Percentiles rank a stretch among this genome's conserved stretches.
These are phyloP conservation scores for Fusarium setosum DNA, from an alignment of 2,329 filamentous ascomycete species.

Conservation along the genomic window DNA sequence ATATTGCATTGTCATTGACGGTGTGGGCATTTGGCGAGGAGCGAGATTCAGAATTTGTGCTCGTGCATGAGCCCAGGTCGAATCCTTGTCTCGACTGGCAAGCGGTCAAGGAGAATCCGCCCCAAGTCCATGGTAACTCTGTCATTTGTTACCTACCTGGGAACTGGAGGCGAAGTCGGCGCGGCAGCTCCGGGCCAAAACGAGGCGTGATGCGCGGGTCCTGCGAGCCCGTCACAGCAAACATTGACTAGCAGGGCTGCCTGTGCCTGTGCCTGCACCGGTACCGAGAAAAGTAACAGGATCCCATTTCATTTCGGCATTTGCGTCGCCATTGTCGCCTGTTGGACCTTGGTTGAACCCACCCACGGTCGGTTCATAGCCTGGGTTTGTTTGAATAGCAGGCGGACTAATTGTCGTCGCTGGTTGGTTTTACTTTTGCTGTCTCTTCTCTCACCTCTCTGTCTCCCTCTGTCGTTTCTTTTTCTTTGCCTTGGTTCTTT, in stretches of 20 bases:
- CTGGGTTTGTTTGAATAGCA: constrained; percentile 3
- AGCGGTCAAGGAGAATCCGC: constrained; percentile 10
- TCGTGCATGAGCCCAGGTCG: constrained; percentile 9
- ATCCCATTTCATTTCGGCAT: constrained; percentile 16
- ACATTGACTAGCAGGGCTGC: constrained; percentile 23
- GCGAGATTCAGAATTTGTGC: constrained; percentile 24
- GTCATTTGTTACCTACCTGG: neutral
- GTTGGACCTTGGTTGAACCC: constrained; percentile 28
- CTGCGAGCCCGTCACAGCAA: constrained; percentile 25
- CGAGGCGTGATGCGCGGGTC: constrained; percentile 27
- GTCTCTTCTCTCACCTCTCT: constrained; percentile 25
- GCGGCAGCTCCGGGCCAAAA: constrained; percentile 33
- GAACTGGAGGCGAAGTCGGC: neutral
- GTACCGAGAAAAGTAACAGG: constrained; percentile 4
- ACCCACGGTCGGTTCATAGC: neutral
- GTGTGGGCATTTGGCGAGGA: constrained; percentile 21
- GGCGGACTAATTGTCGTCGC: neutral
- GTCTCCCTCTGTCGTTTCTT: neutral
- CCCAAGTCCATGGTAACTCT: neutral
- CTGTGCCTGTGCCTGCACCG: too few species aligned
- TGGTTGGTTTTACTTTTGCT: constrained; percentile 12
- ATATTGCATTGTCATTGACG: neutral
- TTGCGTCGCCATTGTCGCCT: constrained; percentile 11
- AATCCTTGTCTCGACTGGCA: constrained; percentile 3
- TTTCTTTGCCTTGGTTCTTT: constrained; percentile 10